Evolutionary conservation across 176 grass and related monocot genomes (phyloP).

Genomic region (Oryza coarctata): DNA sequence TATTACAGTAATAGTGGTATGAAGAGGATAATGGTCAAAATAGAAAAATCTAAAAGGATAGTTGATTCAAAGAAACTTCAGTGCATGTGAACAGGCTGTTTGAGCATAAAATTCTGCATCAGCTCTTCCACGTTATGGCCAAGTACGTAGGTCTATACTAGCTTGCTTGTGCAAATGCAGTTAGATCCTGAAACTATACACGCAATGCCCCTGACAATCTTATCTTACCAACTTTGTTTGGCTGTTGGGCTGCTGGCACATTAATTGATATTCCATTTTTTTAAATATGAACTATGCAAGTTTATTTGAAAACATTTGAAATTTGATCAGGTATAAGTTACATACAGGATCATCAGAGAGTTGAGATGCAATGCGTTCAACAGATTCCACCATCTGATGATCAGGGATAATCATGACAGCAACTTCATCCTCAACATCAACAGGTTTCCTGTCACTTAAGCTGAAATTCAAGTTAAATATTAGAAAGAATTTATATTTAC

Average conservation of each 20-base stretch:
- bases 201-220: neutral
- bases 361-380: conserved; percentile 69
- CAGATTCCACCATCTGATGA: conserved; percentile 94
- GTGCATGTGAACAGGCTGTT: neutral
- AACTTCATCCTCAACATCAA: conserved; percentile 73
- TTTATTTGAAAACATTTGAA: neutral
- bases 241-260: neutral
- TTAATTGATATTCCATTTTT: neutral
- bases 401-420: conserved; percentile 95
- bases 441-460: conserved; percentile 89
- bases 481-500: neutral
- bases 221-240: conserved; percentile 17
- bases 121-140: neutral
- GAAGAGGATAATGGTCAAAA: neutral
- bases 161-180: neutral
- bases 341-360: conserved; percentile 85
- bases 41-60: neutral
- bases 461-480: conserved; percentile 46
- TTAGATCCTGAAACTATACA: neutral
- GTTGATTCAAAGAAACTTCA: neutral
- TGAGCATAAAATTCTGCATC: neutral
- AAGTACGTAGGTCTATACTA: neutral
- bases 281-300: neutral
- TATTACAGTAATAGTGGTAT: neutral
- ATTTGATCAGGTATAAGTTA: conserved; percentile 17